These are phyloP conservation scores for Odontarrhena argentea DNA, from an alignment of 345 rosid genomes.

Conservation along the genomic window DNA sequence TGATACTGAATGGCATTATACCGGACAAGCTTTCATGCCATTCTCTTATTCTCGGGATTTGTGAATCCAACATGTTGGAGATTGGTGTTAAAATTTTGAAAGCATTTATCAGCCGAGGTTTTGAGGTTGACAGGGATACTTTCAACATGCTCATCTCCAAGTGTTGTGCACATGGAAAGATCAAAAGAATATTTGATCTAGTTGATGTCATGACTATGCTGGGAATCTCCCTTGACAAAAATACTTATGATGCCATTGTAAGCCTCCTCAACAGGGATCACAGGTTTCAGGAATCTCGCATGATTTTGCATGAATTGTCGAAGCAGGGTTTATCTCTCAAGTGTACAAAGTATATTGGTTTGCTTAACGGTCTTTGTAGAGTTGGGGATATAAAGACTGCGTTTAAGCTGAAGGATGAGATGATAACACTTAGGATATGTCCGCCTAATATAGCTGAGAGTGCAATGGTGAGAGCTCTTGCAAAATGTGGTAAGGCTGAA, in stretches of 20 bases:
- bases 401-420: slow-evolving; percentile 67
- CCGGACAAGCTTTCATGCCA: slow-evolving; percentile 72
- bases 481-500: slow-evolving; percentile 75
- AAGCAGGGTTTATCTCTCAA: slow-evolving; percentile 57
- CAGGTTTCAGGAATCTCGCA: slow-evolving; percentile 55
- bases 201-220: slow-evolving; percentile 52
- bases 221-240: slow-evolving; percentile 52
- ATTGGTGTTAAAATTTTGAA: slow-evolving; percentile 65
- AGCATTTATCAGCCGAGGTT: slow-evolving; percentile 54
- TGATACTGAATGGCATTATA: slow-evolving; percentile 48
- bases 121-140: slow-evolving; percentile 51
- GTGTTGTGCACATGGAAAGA: slow-evolving; percentile 55
- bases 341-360: slow-evolving; percentile 49
- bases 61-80: slow-evolving; percentile 60
- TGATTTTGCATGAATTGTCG: slow-evolving; percentile 61
- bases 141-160: slow-evolving; percentile 62
- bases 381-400: slow-evolving; percentile 62
- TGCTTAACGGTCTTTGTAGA: slow-evolving; percentile 72
- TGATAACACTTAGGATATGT: slow-evolving; percentile 50
- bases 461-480: slow-evolving; percentile 85
- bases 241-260: slow-evolving; percentile 48
- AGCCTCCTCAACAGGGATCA: slow-evolving; percentile 53
- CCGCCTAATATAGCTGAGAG: slow-evolving; percentile 72
- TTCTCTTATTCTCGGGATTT: slow-evolving; percentile 71
- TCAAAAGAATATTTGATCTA: slow-evolving; percentile 54